These are phyloP conservation scores for Fusarium compactum DNA, from an alignment of 2,329 filamentous ascomycete species.

Conservation along the genomic window DNA sequence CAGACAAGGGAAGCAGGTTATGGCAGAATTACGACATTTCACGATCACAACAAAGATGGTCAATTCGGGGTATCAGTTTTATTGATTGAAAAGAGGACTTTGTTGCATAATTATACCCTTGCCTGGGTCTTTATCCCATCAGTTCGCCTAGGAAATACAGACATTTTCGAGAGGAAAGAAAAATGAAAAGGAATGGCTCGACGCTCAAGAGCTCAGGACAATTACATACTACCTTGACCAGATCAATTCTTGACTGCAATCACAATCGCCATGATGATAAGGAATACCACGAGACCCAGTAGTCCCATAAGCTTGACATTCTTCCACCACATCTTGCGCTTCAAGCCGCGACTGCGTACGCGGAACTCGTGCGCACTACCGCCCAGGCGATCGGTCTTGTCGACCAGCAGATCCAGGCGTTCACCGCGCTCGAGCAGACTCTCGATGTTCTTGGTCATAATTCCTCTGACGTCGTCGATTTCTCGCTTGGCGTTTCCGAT, in stretches of 20 bases:
- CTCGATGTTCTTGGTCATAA: conserved; percentile 97
- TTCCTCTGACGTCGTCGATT: conserved; percentile 91
- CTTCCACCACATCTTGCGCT: conserved; percentile 99
- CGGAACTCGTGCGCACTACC: conserved; percentile 91
- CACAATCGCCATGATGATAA: conserved; percentile 68
- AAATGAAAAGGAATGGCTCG: conserved; percentile 36
- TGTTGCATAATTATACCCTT: conserved; percentile 46
- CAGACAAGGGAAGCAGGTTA: background rate
- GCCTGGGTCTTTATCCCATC: conserved; percentile 34
- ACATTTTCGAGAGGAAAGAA: conserved; percentile 35
- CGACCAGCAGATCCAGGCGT: conserved; percentile 91
- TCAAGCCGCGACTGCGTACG: conserved; percentile 84
- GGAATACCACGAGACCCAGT: conserved; percentile 73
- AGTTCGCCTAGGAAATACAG: conserved; percentile 41
- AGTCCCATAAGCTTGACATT: conserved; percentile 95
- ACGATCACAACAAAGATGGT: conserved; percentile 9
- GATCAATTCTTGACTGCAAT: conserved; percentile 63
- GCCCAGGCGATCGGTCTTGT: conserved; percentile 94
- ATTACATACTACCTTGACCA: conserved; percentile 9
- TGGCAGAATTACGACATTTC: background rate
- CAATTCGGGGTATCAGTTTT: conserved; percentile 27
- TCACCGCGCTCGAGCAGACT: conserved; percentile 89
- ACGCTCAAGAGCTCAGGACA: conserved; percentile 10
- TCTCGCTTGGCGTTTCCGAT: conserved; percentile 86
- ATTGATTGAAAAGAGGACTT: conserved; percentile 39